phyloP scores from a whole-genome alignment of 1,139 yeast genomes.

The Wickerhamomyces sp. region DNA sequence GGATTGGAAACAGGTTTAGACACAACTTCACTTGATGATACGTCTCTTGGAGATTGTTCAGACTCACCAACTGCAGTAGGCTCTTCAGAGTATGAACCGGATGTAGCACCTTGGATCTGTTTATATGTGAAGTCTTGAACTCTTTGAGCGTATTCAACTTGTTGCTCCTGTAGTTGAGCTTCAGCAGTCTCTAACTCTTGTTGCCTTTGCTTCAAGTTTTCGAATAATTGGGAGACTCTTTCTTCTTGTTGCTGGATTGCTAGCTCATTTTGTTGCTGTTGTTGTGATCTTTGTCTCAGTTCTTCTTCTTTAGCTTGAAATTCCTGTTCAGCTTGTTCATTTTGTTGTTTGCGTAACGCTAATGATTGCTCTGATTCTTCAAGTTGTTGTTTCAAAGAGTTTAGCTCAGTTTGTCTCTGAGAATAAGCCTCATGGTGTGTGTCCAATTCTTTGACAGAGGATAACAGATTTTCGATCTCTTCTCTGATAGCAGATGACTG shows the following conservation, averaged over 20 bases:
- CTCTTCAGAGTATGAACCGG: constrained; percentile 24
- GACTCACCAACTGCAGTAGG: constrained; percentile 6
- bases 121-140: constrained; percentile 33
- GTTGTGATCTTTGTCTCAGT: constrained; percentile 28
- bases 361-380: constrained; percentile 23
- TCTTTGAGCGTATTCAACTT: constrained; percentile 33
- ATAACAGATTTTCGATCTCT: constrained; percentile 44
- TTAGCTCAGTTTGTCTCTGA: constrained; percentile 36
- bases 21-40: constrained; percentile 27
- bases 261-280: constrained; percentile 29
- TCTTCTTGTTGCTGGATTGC: constrained; percentile 31
- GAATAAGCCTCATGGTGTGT: constrained; percentile 31
- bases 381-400: constrained; percentile 26
- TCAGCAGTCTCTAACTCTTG: constrained; percentile 32
- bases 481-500: constrained; percentile 36
- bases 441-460: constrained; percentile 32
- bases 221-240: constrained; percentile 29
- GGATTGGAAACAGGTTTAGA: constrained; percentile 19
- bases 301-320: constrained; percentile 24
- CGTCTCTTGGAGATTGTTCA: background rate
- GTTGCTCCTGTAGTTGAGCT: constrained; percentile 31
- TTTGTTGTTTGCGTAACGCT: constrained; percentile 23
- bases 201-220: constrained; percentile 31
- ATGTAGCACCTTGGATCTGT: constrained; percentile 32
- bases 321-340: constrained; percentile 13